These are phyloP conservation scores for Oxyria digyna DNA, from an alignment of 148 eudicot species.

Conservation along the genomic window DNA sequence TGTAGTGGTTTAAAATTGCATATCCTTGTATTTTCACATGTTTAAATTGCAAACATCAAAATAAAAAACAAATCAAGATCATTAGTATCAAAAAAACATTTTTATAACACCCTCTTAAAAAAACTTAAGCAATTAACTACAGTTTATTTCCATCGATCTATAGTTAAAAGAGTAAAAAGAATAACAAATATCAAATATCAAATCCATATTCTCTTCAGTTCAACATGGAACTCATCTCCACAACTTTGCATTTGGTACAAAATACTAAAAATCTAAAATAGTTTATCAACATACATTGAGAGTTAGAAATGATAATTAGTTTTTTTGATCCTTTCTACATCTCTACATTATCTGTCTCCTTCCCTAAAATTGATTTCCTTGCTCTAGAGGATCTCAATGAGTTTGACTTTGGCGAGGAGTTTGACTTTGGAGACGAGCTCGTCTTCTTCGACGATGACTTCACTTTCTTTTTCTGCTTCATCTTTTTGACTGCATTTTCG, in stretches of 20 bases:
- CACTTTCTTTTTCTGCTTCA: slow-evolving; percentile 35
- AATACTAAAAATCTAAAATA: not conserved
- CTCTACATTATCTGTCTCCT: slow-evolving; percentile 11
- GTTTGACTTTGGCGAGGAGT: slow-evolving; percentile 24
- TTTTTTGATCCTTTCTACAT: not conserved
- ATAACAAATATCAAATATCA: not conserved
- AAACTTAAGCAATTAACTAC: no score
- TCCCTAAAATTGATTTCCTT: slow-evolving; percentile 30
- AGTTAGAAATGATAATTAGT: not conserved
- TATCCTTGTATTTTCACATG: no score
- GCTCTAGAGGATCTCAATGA: slow-evolving; percentile 36
- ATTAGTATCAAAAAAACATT: no score
- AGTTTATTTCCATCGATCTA: not conserved
- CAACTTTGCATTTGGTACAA: not conserved
- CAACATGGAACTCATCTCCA: not conserved
- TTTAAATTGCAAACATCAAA: no score
- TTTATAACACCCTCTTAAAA: no score
- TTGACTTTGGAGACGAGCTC: slow-evolving; percentile 5
- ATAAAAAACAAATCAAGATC: no score
- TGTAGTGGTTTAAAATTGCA: no score
- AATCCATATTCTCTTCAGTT: no score
- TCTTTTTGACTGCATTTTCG: slow-evolving; percentile 35
- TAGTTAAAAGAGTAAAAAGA: no score
- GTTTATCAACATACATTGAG: not conserved
- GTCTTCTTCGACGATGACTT: slow-evolving; percentile 13